Evolutionary conservation across 1,284 basidiomycete species (phyloP), one percentile per base, ranked within the genome.

Genomic region (Cryptococcus sp.): DNA sequence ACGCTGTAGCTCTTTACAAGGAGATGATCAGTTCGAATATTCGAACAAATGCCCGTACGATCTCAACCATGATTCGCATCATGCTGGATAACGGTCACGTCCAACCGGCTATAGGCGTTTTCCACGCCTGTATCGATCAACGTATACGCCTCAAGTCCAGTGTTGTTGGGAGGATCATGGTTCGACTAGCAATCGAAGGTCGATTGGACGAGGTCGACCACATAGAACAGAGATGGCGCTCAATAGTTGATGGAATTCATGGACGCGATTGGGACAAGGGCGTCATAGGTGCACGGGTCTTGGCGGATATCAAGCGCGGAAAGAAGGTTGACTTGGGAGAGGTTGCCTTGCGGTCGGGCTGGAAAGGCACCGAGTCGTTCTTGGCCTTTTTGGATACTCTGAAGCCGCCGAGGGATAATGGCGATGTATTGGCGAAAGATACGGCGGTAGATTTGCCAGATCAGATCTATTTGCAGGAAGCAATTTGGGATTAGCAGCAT

Each of bases 91-190:
- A 55, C n/a, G 56, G 52, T 0, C 43, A 68, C 8, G 45, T 69
- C 3, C 63, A 69, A 11, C 35, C 54, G 3, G 69, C 69, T 0
- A 39, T 69, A 1, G 48, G 58, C 1, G 35, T 67, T 3, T 68
- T 72, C 52, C n/a, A 57, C 11, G 58, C 63, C 11, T 61, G 57
- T 2, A 50, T 60, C 1, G 35, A 58, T 19, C 16, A 41, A 11
- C 23, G 35, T 4, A 35, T 61, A 3, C 41, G 51, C 1, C 42
- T 69, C 19, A 67, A 64, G 42, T 70, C 72, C 3, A 50, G 47
- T 38, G 59, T 62, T 1, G 60, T 72, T 11, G 69, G 71, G 11
- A 52, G 64, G 17, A 56, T 76, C 10, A 74, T 76, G 68, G 54
- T 68, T 17, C 56, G 57, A 35, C 63, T 75, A 2, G 65, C 65